Percentiles rank a stretch among this genome's conserved stretches.
Evolutionary conservation across 306 rosid genomes (phyloP).

Genomic region (Prunus mira): DNA sequence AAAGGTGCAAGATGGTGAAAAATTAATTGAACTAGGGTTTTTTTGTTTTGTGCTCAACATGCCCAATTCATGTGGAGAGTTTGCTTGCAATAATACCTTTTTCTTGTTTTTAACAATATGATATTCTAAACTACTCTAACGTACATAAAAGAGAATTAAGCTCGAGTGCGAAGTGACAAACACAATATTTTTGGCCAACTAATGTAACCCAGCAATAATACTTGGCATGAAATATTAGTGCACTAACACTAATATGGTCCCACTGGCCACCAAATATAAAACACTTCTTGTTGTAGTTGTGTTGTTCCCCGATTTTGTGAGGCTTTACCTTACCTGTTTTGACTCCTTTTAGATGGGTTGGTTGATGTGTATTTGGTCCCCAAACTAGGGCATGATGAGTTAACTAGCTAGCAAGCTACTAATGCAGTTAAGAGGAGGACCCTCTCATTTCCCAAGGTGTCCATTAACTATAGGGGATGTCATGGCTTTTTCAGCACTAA

Average conservation of each 20-base stretch:
- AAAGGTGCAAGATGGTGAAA: conserved; percentile 27
- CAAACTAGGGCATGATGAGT: background rate
- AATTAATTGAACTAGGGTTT: background rate
- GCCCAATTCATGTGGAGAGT: conserved; percentile 23
- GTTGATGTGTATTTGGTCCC: background rate
- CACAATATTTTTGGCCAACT: no score
- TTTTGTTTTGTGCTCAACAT: conserved; percentile 7
- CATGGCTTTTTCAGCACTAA: background rate
- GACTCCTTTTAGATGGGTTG: conserved; percentile 9
- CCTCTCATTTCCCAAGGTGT: background rate
- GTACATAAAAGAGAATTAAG: accelerated
- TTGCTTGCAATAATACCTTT: background rate
- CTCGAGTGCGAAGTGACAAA: no score
- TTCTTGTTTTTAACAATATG: no score
- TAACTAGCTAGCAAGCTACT: background rate
- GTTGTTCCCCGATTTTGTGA: conserved; percentile 1
- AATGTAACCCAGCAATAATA: no score
- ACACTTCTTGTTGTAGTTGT: background rate
- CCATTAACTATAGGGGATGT: background rate
- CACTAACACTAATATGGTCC: background rate
- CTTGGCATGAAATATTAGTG: background rate
- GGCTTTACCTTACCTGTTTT: background rate
- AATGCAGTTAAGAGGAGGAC: background rate
- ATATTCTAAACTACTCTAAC: no score
- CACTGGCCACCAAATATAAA: background rate